A percentile compares a stretch with the other conserved stretches of the same genome.
Conservation (phyloP, 768 basidiomycete species). For the Lactarius psammicola region DNA sequence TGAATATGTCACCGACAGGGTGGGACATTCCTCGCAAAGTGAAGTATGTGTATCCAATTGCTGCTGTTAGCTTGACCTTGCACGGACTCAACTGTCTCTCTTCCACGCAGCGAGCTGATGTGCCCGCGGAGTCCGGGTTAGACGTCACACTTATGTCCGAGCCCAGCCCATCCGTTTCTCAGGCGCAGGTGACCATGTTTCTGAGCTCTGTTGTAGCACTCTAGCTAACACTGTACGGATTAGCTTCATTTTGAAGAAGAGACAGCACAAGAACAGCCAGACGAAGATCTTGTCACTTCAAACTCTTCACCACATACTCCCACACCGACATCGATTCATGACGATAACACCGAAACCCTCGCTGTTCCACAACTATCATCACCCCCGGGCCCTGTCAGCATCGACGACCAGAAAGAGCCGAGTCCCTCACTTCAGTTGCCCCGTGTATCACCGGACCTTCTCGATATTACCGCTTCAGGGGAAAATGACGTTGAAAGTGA, state of each 20-base stretch:
- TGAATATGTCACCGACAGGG: conserved; percentile 24
- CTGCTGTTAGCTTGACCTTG: neutral
- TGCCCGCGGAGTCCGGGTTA: conserved; percentile 16
- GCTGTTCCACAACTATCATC: conserved; percentile 12
- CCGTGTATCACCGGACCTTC: conserved; percentile 20
- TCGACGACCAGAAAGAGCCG: conserved; percentile 10
- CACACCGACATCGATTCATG: neutral
- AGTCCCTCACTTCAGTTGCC: conserved; percentile 3
- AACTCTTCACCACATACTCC: neutral
- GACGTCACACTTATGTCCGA: conserved; percentile 22
- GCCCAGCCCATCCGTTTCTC: conserved; percentile 14
- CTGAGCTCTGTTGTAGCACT: neutral
- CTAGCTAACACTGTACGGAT: neutral
- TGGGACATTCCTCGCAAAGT: conserved; percentile 17
- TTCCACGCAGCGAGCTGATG: conserved; percentile 11
- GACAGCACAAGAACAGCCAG: conserved; percentile 15
- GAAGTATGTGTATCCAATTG: conserved; percentile 9
- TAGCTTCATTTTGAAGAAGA: conserved; percentile 17
- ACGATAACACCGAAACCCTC: conserved; percentile 1
- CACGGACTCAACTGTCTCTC: conserved; percentile 14
- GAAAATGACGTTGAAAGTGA: conserved; percentile 13
- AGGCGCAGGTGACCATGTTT: conserved; percentile 17
- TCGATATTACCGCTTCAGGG: conserved; percentile 19
- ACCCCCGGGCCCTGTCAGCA: conserved; percentile 11
- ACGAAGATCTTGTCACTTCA: conserved; percentile 13